These are phyloP conservation scores for Annulohypoxylon nitens DNA, from an alignment of 495 filamentous ascomycete genomes.

Conservation along the genomic window DNA sequence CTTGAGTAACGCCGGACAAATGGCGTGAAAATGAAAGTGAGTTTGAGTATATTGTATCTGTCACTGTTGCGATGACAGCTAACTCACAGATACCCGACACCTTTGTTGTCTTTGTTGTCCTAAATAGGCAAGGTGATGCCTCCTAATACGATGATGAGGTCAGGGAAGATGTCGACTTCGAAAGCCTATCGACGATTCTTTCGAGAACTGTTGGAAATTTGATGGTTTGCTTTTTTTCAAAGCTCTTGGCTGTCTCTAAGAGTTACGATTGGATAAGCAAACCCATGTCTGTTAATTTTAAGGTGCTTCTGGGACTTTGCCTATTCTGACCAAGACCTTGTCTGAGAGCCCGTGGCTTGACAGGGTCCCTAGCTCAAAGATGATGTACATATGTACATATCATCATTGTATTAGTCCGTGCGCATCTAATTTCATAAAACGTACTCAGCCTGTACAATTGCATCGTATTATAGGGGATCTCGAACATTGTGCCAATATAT, in stretches of 20 bases:
- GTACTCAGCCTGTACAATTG: background rate
- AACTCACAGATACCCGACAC: background rate
- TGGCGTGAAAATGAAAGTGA: background rate
- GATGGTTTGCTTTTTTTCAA: conserved; percentile 31
- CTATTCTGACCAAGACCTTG: conserved; percentile 28
- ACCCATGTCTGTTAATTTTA: conserved; percentile 51
- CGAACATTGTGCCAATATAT: conserved; percentile 11
- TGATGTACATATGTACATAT: conserved; percentile 1
- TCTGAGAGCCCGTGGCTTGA: conserved; percentile 39
- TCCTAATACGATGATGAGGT: conserved; percentile 16
- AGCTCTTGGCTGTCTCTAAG: conserved; percentile 6
- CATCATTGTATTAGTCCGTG: conserved; percentile 9
- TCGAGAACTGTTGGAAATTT: background rate
- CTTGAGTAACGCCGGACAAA: conserved; percentile 23
- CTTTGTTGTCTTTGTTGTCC: background rate
- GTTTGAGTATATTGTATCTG: conserved; percentile 13
- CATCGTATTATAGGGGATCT: background rate
- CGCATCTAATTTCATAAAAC: conserved; percentile 13
- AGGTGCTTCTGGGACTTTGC: conserved; percentile 46
- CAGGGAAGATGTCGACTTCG: conserved; percentile 27
- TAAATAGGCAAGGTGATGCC: conserved; percentile 22
- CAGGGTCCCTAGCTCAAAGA: conserved; percentile 40
- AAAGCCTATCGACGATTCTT: conserved; percentile 31
- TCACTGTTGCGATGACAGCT: conserved; percentile 31
- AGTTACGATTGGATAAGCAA: conserved; percentile 36